These are phyloP conservation scores for Sordariomycetes sp. DNA, from an alignment of 2,329 filamentous ascomycete genomes.

Conservation along the genomic window DNA sequence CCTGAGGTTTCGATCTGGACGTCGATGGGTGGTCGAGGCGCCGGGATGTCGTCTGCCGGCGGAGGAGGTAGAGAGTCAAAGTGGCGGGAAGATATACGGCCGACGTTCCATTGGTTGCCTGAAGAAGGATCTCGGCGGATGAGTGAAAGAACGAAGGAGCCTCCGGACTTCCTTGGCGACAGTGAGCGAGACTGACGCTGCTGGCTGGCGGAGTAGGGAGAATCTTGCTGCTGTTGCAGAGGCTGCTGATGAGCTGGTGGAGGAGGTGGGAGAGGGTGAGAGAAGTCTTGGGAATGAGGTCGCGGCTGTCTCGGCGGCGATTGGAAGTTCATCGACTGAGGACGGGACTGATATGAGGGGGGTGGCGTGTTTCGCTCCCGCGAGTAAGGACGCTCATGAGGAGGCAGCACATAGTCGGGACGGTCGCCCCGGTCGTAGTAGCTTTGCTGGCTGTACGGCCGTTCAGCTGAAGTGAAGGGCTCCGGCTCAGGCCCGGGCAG, in stretches of 20 bases:
- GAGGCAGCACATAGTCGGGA: background rate
- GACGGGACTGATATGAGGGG: too few species aligned
- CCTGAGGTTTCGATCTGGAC: constrained; percentile 45
- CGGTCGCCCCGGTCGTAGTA: background rate
- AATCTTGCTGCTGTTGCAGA: background rate
- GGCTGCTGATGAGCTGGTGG: background rate
- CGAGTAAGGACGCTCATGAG: constrained; percentile 1
- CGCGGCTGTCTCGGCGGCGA: too few species aligned
- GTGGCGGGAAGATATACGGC: constrained; percentile 49
- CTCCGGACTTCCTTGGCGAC: constrained; percentile 27
- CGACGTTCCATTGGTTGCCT: constrained; percentile 68
- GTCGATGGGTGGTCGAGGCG: constrained; percentile 32
- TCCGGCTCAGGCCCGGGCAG: background rate
- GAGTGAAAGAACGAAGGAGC: constrained; percentile 48
- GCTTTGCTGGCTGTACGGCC: constrained; percentile 2
- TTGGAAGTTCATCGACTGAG: too few species aligned
- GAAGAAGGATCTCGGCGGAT: constrained; percentile 66
- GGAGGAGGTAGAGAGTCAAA: constrained; percentile 18
- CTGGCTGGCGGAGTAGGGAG: background rate
- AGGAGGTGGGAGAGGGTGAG: background rate
- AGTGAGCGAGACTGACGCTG: constrained; percentile 17
- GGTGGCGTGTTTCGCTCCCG: background rate
- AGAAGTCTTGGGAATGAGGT: background rate
- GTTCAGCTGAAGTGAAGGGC: constrained; percentile 1
- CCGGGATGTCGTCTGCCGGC: constrained; percentile 2